Base-by-base conservation (phyloP, 768 basidiomycete species). In the Serpula lacrymans region DNA sequence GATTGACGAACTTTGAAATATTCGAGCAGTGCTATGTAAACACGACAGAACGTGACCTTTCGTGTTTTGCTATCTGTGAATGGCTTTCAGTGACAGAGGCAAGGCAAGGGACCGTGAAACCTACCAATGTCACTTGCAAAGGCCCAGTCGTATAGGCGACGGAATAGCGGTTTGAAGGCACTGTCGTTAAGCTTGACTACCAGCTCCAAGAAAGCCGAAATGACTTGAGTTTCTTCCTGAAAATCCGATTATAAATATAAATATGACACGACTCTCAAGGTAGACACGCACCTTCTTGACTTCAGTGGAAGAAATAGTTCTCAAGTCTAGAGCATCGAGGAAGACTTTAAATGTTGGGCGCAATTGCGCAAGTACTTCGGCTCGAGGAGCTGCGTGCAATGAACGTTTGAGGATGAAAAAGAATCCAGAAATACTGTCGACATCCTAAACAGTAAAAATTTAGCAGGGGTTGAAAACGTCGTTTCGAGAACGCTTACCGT, bases 1-100 rank as follows among this genome's bases (percentile, higher is more conserved):
- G n/a, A n/a, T n/a, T n/a, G n/a, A n/a, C n/a, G n/a, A n/a, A 83
- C 92, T 78, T 90, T 91, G 72, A 98, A 95, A 67, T 82, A 90
- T 46, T 87, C 82, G 14, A 97, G 67, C 12, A 99, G 67, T 1
- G 77, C 69, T 17, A 70, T 68, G 56, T 94, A 88, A 12, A 88
- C 65, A 45, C 78, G 80, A 50, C 82, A 84, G 54, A 97, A 89
- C 0, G 81, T 81, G 16, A 81, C 69, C 52, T 78, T 82, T 18
- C 82, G 75, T 10, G 70, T 65, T 6, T 65, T 58, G 12, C 64
- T 63, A 37, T 47, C 52, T 57, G 18, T 31, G 14, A 38, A 43
- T 29, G 28, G 25, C 25, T 10, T 8, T n/a, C 18, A 16, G 31
- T 6, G 20, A 14, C n/a, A 14, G 14, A 6, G 12, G 4, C n/a